Percentiles rank a stretch among this genome's conserved stretches.
These are phyloP conservation scores for Dimocarpus longan DNA, from an alignment of 345 rosid species.

Conservation along the genomic window DNA sequence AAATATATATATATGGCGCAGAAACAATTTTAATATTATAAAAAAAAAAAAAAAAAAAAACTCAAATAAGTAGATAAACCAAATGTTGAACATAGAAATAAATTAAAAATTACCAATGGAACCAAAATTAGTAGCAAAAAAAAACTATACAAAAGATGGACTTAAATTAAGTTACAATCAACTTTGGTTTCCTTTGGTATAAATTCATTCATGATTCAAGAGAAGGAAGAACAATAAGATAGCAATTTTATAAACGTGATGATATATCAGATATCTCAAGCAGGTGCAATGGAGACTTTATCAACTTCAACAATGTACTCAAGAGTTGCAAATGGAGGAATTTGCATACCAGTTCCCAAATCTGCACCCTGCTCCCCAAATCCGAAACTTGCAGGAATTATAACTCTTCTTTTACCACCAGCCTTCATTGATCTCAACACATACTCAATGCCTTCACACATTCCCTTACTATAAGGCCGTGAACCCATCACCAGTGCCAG, in stretches of 20 bases:
- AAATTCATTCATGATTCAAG: neutral
- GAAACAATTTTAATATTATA: too few species aligned
- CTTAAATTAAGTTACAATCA: neutral
- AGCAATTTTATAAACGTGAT: neutral
- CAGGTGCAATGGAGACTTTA: constrained; percentile 87
- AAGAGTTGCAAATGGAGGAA: constrained; percentile 67
- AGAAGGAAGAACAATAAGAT: neutral
- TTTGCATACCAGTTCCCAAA: constrained; percentile 60
- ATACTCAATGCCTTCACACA: constrained; percentile 82
- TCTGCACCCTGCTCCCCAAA: constrained; percentile 78
- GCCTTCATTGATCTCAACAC: constrained; percentile 76
- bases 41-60: too few species aligned
- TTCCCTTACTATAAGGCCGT: constrained; percentile 74
- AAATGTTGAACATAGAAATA: too few species aligned
- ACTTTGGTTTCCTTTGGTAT: neutral
- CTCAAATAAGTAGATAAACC: too few species aligned
- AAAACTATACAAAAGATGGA: neutral
- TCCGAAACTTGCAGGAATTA: constrained; percentile 69
- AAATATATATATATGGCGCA: too few species aligned
- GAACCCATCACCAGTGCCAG: constrained; percentile 79
- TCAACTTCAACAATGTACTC: constrained; percentile 79
- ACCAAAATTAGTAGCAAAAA: neutral
- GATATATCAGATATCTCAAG: constrained; percentile 33
- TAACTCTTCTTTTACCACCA: constrained; percentile 83
- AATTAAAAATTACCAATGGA: too few species aligned